Percentiles rank a stretch among this genome's conserved stretches.
These are phyloP conservation scores for Mrakia hoshinonis DNA, from an alignment of 768 basidiomycete genomes.

Conservation along the genomic window DNA sequence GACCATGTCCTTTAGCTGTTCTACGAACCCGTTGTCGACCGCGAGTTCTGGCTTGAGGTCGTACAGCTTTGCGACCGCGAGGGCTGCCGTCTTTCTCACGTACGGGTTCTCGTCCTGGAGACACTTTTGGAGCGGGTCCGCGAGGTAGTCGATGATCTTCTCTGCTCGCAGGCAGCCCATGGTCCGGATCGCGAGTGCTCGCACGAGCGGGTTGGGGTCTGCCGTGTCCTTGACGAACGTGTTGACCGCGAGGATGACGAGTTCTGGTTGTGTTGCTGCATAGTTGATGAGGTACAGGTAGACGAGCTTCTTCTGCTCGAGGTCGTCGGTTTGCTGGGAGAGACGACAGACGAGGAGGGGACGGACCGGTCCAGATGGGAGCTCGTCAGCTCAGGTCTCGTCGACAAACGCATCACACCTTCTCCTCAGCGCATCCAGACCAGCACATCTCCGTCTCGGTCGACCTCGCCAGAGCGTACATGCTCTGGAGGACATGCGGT, in stretches of 20 bases:
- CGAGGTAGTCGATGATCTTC: conserved; percentile 99
- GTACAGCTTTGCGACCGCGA: conserved; percentile 91
- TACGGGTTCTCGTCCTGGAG: conserved; percentile 94
- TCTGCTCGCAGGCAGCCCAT: conserved; percentile 96
- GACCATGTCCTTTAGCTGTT: conserved; percentile 82
- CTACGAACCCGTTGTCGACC: conserved; percentile 68
- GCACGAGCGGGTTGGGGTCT: conserved; percentile 90
- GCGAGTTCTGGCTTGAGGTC: conserved; percentile 94
- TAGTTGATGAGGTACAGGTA: conserved; percentile 45
- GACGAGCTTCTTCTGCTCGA: conserved; percentile 99
- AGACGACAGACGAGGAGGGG: neutral
- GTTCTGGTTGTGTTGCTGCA: conserved; percentile 95
- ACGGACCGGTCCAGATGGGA: neutral
- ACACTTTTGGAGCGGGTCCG: conserved; percentile 83
- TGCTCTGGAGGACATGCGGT: conserved; percentile 47
- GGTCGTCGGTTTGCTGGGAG: conserved; percentile 80
- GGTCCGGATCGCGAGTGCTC: conserved; percentile 91
- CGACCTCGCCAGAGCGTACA: too few relatives aligned
- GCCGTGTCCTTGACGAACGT: conserved; percentile 94
- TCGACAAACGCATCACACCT: conserved; percentile 6
- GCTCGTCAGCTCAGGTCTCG: neutral
- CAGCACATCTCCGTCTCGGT: too few relatives aligned
- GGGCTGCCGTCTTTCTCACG: conserved; percentile 92
- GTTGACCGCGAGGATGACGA: conserved; percentile 97
- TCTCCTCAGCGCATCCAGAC: too few relatives aligned